Base-by-base conservation (phyloP, 129 eudicot species). In the Lactuca saligna region DNA sequence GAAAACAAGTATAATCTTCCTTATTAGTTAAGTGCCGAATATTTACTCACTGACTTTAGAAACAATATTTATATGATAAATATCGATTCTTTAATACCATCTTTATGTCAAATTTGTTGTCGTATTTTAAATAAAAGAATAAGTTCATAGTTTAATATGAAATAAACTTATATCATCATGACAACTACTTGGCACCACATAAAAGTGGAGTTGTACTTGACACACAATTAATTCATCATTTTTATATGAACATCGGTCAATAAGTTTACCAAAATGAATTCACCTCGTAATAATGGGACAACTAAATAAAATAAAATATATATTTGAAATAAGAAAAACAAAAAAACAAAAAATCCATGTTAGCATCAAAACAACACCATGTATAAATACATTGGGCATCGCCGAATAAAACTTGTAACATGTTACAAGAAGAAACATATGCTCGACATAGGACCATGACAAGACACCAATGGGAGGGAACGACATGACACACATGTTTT, bases 131-230 rank as follows among this genome's bases (percentile, higher is more conserved):
- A 62, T 46, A 46, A 3, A 15, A 4, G 8, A 73, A 63, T 64
- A 8, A 64, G 32, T 73, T 63, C 12, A 54, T 73, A 29, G 63
- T 54, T 73, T 71, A 73, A 64, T 73, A 73, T 51, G 35, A n/a
- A 38, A 38, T 17, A 73, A 73, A 54, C 71, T 31, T 53, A 54
- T 63, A 33, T 39, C 63, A 73, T 73, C 58, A 54, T 44, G 71
- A 73, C 71, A 55, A 64, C 57, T 55, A 64, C 78, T 31, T 57
- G 15, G 38, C 72, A 74, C 72, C 72, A 65, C 14, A 74, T 74
- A 41, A 65, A 37, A 57, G 72, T 74, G 63, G 54, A 31, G 46
- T n/a, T 73, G 58, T 55, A 73, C 78, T 64, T 42, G 37, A 49
- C 32, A 64, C 65, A 73, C 61, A 15, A 48, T 70, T 29, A 57